These are phyloP conservation scores for Tuber magnatum DNA, from an alignment of 495 filamentous ascomycete species.

Conservation along the genomic window DNA sequence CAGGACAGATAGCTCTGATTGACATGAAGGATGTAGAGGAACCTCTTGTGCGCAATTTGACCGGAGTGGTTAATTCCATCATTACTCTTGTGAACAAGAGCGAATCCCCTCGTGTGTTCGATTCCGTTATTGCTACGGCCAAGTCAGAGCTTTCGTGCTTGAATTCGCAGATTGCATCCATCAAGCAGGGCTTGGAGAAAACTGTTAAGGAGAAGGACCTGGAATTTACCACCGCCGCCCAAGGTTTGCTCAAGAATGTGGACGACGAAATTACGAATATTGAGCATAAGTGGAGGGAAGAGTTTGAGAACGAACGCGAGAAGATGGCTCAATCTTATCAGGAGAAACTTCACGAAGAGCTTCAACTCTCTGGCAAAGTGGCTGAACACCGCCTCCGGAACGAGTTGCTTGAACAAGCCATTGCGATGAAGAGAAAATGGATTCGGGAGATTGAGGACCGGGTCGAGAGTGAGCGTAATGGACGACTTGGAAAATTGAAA, in stretches of 20 bases:
- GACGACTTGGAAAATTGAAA: slow-evolving; percentile 74
- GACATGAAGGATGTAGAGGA: slow-evolving; percentile 67
- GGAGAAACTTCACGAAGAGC: slow-evolving; percentile 66
- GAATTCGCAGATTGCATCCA: slow-evolving; percentile 60
- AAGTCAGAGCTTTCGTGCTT: slow-evolving; percentile 75
- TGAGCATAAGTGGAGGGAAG: slow-evolving; percentile 70
- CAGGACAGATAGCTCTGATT: slow-evolving; percentile 56
- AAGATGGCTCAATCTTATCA: slow-evolving; percentile 67
- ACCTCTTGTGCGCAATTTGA: slow-evolving; percentile 82
- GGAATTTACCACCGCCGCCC: slow-evolving; percentile 73
- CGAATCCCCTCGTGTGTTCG: slow-evolving; percentile 63
- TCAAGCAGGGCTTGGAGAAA: slow-evolving; percentile 59
- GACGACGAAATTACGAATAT: slow-evolving; percentile 65
- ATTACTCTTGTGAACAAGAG: slow-evolving; percentile 87
- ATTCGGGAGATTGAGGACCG: slow-evolving; percentile 65
- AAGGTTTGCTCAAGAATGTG: slow-evolving; percentile 63
- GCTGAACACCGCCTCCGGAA: slow-evolving; percentile 74
- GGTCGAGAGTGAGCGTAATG: slow-evolving; percentile 82
- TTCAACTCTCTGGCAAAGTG: slow-evolving; percentile 64
- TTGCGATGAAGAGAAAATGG: slow-evolving; percentile 77
- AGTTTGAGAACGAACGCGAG: slow-evolving; percentile 84
- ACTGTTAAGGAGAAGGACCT: slow-evolving; percentile 60
- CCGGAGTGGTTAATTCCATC: slow-evolving; percentile 90
- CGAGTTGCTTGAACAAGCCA: slow-evolving; percentile 80
- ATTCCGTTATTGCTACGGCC: slow-evolving; percentile 66